Conservation (phyloP, 768 basidiomycete genomes). For the Pilatotrama ljubarskyi region DNA sequence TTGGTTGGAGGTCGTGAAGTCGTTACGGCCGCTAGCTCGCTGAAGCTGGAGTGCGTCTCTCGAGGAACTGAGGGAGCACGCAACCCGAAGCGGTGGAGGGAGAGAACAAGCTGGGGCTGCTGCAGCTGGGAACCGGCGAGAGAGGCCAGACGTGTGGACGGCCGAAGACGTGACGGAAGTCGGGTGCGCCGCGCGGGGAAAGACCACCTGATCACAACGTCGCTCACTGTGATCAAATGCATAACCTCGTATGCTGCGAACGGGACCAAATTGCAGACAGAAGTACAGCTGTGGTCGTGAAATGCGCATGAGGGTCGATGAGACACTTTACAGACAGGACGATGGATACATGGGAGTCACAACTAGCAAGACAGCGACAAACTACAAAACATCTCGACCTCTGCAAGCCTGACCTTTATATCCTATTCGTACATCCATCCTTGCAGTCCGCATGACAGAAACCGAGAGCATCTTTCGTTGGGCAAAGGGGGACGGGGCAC, state of each 20-base stretch:
- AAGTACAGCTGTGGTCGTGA: no score
- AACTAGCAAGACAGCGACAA: no score
- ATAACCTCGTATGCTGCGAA: no score
- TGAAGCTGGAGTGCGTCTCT: background rate
- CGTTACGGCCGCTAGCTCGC: background rate
- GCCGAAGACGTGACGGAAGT: slow-evolving; percentile 1
- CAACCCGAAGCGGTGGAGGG: slow-evolving; percentile 6
- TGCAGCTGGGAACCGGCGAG: background rate
- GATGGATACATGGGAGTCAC: no score
- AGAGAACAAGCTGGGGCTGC: slow-evolving; percentile 15
- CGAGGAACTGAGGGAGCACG: background rate
- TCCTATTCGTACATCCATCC: background rate
- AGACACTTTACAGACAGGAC: no score
- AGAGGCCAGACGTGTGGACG: background rate
- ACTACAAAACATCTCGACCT: no score
- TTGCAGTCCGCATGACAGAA: background rate
- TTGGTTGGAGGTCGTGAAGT: background rate
- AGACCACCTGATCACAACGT: background rate
- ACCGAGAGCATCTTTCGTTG: background rate
- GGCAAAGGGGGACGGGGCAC: no score
- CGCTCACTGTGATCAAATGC: background rate
- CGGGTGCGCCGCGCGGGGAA: background rate
- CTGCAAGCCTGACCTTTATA: background rate
- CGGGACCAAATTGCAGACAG: no score
- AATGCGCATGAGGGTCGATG: no score